A percentile compares a stretch with the other conserved stretches of the same genome.
Evolutionary conservation across 345 rosid genomes (phyloP).

Genomic region (Fremontodendron californicum): DNA sequence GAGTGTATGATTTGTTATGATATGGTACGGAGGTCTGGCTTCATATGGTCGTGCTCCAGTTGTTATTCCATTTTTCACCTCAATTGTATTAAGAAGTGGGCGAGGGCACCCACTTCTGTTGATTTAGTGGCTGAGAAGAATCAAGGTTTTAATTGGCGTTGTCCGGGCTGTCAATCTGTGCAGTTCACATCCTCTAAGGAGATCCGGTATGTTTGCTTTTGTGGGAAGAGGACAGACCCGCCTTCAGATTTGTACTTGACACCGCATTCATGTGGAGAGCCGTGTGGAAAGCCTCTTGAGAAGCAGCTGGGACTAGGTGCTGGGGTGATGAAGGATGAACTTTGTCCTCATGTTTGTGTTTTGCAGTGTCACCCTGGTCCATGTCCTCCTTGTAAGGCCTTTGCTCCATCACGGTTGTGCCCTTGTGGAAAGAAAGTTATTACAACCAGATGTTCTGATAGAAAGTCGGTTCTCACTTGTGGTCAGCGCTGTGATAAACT

Average conservation of each 20-base stretch:
- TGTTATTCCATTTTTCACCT: constrained; percentile 91
- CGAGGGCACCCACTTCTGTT: constrained; percentile 82
- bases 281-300: constrained; percentile 91
- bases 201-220: constrained; percentile 74
- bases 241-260: constrained; percentile 89
- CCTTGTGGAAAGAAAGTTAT: constrained; percentile 84
- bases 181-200: constrained; percentile 73
- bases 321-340: constrained; percentile 46
- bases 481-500: constrained; percentile 72
- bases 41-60: constrained; percentile 93
- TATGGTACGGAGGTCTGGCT: constrained; percentile 71
- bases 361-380: constrained; percentile 99
- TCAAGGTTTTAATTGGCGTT: constrained; percentile 92
- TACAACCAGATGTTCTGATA: constrained; percentile 86
- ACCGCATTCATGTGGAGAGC: constrained; percentile 97
- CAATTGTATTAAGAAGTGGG: constrained; percentile 94
- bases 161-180: constrained; percentile 95
- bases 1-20: constrained; percentile 99
- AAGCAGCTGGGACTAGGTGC: constrained; percentile 30
- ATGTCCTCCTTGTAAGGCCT: constrained; percentile 95
- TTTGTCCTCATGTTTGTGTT: constrained; percentile 88
- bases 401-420: constrained; percentile 76
- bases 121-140: constrained; percentile 76
- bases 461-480: constrained; percentile 65
- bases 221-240: constrained; percentile 82